Percentiles rank a stretch among this genome's conserved stretches.
Evolutionary conservation across 73 alveolate species (phyloP).

Genomic region (Blepharisma japonicum): DNA sequence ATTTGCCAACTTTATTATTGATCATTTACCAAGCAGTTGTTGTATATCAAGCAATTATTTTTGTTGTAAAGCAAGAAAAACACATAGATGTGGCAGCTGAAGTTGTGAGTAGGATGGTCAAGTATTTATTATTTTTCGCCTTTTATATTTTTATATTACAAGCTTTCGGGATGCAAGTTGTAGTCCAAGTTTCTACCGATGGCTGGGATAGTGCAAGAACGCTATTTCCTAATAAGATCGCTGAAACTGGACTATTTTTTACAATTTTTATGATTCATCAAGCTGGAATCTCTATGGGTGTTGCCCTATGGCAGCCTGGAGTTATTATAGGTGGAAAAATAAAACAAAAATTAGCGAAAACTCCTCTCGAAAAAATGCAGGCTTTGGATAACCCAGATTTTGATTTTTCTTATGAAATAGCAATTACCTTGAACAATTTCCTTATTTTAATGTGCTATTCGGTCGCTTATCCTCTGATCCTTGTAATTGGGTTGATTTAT

Average conservation of each 20-base stretch:
- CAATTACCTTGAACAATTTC: background rate
- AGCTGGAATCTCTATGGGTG: background rate
- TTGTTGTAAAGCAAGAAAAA: background rate
- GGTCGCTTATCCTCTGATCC: background rate
- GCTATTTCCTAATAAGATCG: background rate
- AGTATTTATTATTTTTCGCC: background rate
- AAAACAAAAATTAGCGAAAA: background rate
- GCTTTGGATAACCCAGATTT: background rate
- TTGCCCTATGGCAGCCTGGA: background rate
- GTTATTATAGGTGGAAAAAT: background rate
- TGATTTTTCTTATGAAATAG: background rate
- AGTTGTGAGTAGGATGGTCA: background rate
- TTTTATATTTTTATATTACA: background rate
- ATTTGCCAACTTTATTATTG: background rate
- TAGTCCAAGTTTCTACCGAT: background rate
- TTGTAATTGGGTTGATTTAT: background rate
- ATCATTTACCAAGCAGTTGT: background rate
- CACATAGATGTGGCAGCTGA: background rate
- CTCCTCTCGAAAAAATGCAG: background rate
- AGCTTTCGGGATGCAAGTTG: background rate
- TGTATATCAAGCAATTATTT: background rate
- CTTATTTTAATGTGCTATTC: background rate
- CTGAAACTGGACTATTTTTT: background rate
- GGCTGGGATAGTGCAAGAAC: background rate
- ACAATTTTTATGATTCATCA: constrained; percentile 7